Evolutionary conservation across 1,139 yeast species (phyloP), one percentile per base, ranked within the genome.

Genomic region (Suhomyces bribrorum): DNA sequence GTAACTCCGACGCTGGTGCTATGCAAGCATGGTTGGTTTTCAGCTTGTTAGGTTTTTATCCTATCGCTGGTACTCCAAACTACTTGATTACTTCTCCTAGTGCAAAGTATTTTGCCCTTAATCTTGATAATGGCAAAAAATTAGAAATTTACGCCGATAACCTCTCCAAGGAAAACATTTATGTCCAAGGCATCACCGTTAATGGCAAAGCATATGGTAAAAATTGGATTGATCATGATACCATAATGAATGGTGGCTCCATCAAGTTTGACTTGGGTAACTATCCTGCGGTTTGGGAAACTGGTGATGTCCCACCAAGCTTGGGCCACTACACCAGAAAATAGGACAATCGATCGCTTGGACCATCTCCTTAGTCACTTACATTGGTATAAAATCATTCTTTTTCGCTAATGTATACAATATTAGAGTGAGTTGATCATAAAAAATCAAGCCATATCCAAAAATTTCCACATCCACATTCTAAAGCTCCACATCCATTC

Each of bases 1-100:
- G 70, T 2, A 66, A 67, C 41, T 63, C 71, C 1, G 72, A 66
- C 45, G 66, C 64, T 15, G 73, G 73, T 11, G 67, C 73, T 6
- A 63, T 67, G 69, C 70, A 65, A 39, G 58, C 66, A 2, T 67
- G 71, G 69, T 43, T 63, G 12, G 56, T 65, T 29, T 65, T 64
- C 49, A 63, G 56, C 5, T 41, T 67, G 36, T 45, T 62, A 27
- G 73, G 73, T 0, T 38, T 66, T 16, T 66, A 66, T 40, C 73
- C 72, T 5, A 55, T 65, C 15, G 51, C 71, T 14, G 70, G 70
- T 2, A 64, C 72, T 2, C 59, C 68, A 14, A 57, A 66, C 1
- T 67, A 66, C 39, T 49, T 67, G 16, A 40, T 67, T 7, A 43
- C 64, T 2, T 50, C 69, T 2, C 73, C 73, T 7, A 62, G 61